phyloP scores from a whole-genome alignment of 495 filamentous ascomycete genomes.

The Podospora pseudopauciseta region DNA sequence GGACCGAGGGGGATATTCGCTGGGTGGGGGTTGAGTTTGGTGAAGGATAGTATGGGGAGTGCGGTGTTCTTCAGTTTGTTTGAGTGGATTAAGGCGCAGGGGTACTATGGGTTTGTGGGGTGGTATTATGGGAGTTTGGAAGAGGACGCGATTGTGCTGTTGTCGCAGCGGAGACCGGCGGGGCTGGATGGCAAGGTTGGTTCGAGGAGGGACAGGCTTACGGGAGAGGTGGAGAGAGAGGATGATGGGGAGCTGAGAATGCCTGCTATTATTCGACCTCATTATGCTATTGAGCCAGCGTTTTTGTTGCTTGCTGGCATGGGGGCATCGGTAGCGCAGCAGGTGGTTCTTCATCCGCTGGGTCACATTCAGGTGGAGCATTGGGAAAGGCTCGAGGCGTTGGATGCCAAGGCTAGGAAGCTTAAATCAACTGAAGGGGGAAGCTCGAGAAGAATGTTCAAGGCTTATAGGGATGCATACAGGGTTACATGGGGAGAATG shows the following conservation, averaged over 20 bases:
- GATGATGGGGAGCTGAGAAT: slow-evolving; percentile 12
- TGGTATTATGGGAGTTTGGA: slow-evolving; percentile 67
- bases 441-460: slow-evolving; percentile 50
- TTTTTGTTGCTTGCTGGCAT: slow-evolving; percentile 78
- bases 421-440: slow-evolving; percentile 28
- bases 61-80: slow-evolving; percentile 83
- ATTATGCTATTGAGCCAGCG: slow-evolving; percentile 78
- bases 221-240: slow-evolving; percentile 11
- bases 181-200: slow-evolving; percentile 9
- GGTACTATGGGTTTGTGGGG: slow-evolving; percentile 74
- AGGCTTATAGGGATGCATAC: slow-evolving; percentile 71
- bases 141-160: slow-evolving; percentile 39
- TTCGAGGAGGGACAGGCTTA: background rate
- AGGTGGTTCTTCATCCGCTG: slow-evolving; percentile 74
- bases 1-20: slow-evolving; percentile 78
- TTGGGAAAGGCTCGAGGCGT: slow-evolving; percentile 70
- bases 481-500: slow-evolving; percentile 71
- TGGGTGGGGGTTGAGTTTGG: slow-evolving; percentile 71
- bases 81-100: slow-evolving; percentile 81
- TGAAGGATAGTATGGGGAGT: slow-evolving; percentile 78
- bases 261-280: slow-evolving; percentile 66
- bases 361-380: slow-evolving; percentile 71
- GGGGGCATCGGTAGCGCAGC: slow-evolving; percentile 70
- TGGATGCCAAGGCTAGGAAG: slow-evolving; percentile 60
- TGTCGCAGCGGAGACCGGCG: slow-evolving; percentile 39